Percentiles rank a stretch among this genome's conserved stretches.
phyloP scores from a whole-genome alignment of 805 yeast species.

The Candida maesae region DNA sequence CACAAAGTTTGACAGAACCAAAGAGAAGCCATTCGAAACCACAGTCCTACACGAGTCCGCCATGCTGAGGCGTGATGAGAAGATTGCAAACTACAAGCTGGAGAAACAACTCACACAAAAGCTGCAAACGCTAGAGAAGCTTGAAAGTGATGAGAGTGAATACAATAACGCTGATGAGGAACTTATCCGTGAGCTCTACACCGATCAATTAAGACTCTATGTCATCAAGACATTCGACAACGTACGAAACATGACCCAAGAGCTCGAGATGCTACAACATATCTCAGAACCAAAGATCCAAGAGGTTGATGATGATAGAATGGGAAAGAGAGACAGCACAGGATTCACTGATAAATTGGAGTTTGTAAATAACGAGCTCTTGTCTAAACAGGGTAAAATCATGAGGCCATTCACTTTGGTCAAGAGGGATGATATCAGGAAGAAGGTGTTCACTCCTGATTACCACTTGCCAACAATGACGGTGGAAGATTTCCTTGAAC shows the following conservation, averaged over 20 bases:
- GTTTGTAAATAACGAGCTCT: constrained; percentile 42
- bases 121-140: constrained; percentile 38
- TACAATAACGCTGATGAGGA: constrained; percentile 58
- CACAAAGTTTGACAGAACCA: constrained; percentile 34
- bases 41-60: constrained; percentile 35
- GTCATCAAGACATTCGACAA: constrained; percentile 51
- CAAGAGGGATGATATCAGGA: constrained; percentile 51
- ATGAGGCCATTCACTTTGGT: constrained; percentile 80
- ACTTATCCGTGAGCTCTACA: constrained; percentile 46
- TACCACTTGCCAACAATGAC: constrained; percentile 92
- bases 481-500: constrained; percentile 85
- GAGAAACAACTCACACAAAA: constrained; percentile 51
- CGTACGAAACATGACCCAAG: constrained; percentile 61
- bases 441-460: constrained; percentile 84
- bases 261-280: constrained; percentile 54
- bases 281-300: constrained; percentile 34
- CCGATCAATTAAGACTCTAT: constrained; percentile 51
- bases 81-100: constrained; percentile 61
- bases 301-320: constrained; percentile 18
- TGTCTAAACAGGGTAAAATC: constrained; percentile 74
- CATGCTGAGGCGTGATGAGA: constrained; percentile 53
- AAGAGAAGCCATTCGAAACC: constrained; percentile 32
- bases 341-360: constrained; percentile 68
- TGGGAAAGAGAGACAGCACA: constrained; percentile 30
- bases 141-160: constrained; percentile 31